Percentiles rank a stretch among this genome's conserved stretches.
Evolutionary conservation across 148 eudicot species (phyloP).

Genomic region (Limonium bicolor): DNA sequence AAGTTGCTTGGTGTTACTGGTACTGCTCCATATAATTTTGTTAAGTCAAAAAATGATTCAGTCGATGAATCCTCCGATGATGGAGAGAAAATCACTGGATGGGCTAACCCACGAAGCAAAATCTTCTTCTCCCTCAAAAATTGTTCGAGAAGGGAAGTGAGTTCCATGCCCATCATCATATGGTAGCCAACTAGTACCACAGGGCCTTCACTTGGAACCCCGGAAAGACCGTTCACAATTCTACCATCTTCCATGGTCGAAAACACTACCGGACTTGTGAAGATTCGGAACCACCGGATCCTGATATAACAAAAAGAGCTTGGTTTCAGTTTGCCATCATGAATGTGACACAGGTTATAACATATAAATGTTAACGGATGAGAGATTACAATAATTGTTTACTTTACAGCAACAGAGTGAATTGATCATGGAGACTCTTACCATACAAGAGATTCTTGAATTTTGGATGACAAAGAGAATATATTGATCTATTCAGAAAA

Average conservation of each 20-base stretch:
- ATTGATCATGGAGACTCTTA: too few species aligned
- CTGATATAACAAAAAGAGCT: too few species aligned
- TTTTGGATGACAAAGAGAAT: too few species aligned
- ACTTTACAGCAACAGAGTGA: too few species aligned
- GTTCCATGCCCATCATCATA: constrained; percentile 81
- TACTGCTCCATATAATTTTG: constrained; percentile 51
- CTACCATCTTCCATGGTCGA: constrained; percentile 72
- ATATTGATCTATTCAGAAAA: too few species aligned
- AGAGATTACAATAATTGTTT: too few species aligned
- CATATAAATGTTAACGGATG: too few species aligned
- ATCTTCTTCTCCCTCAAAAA: constrained; percentile 54
- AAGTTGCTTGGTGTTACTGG: constrained; percentile 64
- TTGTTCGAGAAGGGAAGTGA: constrained; percentile 35
- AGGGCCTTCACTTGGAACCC: constrained; percentile 90
- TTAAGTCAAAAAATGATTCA: constrained; percentile 34
- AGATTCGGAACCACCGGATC: constrained; percentile 36
- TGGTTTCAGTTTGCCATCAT: too few species aligned
- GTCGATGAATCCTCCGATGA: constrained; percentile 5
- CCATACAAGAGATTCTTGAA: too few species aligned
- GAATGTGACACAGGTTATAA: too few species aligned
- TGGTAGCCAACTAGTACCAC: constrained; percentile 88
- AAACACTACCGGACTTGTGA: constrained; percentile 49
- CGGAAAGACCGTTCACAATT: constrained; percentile 67
- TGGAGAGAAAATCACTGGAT: constrained; percentile 41
- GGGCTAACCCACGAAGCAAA: constrained; percentile 72